phyloP scores from a whole-genome alignment of 371 early-diverging fungal genomes.

The Coemansia sp. region DNA sequence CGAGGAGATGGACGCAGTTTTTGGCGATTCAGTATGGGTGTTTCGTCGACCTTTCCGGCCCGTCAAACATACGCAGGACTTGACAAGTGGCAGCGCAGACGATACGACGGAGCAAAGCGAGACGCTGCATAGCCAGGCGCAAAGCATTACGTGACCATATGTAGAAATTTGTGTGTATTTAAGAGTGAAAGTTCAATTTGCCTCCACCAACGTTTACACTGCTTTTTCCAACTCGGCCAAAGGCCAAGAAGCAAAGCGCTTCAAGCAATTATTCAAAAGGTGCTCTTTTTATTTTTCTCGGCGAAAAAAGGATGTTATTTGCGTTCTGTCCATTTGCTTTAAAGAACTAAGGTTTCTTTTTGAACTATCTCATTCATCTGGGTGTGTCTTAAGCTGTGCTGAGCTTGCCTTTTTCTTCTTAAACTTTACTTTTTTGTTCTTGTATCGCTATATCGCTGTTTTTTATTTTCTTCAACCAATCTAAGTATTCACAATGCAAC shows the following conservation, averaged over 20 bases:
- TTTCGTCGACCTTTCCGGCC: constrained; percentile 4
- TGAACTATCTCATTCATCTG: neutral
- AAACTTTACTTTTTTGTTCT: neutral
- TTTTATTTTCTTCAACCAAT: neutral
- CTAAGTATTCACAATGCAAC: neutral
- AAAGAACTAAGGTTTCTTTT: neutral
- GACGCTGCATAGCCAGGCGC: neutral
- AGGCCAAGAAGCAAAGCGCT: no score
- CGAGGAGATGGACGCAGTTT: constrained; percentile 70
- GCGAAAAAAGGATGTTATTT: no score
- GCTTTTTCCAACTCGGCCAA: no score
- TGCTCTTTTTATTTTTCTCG: no score
- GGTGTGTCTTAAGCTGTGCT: neutral
- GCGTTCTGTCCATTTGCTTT: no score
- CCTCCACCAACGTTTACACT: no score
- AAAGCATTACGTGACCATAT: neutral
- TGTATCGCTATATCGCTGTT: neutral
- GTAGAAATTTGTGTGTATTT: no score
- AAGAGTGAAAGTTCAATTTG: neutral
- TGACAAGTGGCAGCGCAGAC: neutral
- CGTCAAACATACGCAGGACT: neutral
- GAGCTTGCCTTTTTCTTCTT: neutral
- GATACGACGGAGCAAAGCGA: neutral
- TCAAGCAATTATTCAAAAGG: no score
- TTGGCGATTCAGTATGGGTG: constrained; percentile 43